phyloP scores from a whole-genome alignment of 768 basidiomycete species.

The Macrolepiota albuminosa region DNA sequence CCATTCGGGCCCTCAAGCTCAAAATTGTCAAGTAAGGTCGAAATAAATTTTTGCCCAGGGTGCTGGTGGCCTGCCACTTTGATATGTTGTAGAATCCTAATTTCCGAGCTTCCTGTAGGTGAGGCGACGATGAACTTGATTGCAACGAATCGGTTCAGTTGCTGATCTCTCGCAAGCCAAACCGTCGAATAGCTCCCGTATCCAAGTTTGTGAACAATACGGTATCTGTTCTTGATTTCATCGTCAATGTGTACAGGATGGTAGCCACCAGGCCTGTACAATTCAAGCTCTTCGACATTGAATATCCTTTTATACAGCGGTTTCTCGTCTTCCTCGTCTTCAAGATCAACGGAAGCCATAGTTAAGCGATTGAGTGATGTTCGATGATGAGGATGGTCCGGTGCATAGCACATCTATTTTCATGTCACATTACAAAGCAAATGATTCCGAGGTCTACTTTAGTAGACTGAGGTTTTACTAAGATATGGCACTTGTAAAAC shows the following conservation, averaged over 20 bases:
- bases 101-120: slow-evolving; percentile 8
- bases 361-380: background rate
- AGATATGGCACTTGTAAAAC: too few species aligned
- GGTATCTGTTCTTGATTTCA: slow-evolving; percentile 39
- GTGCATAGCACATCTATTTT: too few species aligned
- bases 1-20: slow-evolving; percentile 75
- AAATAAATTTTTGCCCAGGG: slow-evolving; percentile 41
- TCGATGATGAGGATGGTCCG: background rate
- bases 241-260: slow-evolving; percentile 36
- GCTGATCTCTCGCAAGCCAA: slow-evolving; percentile 34
- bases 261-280: slow-evolving; percentile 31
- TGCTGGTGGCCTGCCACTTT: background rate
- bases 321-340: background rate
- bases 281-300: slow-evolving; percentile 8
- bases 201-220: slow-evolving; percentile 54
- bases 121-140: slow-evolving; percentile 51
- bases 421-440: too few species aligned
- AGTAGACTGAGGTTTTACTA: too few species aligned
- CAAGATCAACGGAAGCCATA: background rate
- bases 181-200: slow-evolving; percentile 47
- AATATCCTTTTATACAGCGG: background rate
- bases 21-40: slow-evolving; percentile 73
- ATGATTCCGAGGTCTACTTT: too few species aligned
- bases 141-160: slow-evolving; percentile 40
- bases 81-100: background rate